A percentile compares a stretch with the other conserved stretches of the same genome.
phyloP scores from a whole-genome alignment of 768 basidiomycete species.

The Ramaria sp. region DNA sequence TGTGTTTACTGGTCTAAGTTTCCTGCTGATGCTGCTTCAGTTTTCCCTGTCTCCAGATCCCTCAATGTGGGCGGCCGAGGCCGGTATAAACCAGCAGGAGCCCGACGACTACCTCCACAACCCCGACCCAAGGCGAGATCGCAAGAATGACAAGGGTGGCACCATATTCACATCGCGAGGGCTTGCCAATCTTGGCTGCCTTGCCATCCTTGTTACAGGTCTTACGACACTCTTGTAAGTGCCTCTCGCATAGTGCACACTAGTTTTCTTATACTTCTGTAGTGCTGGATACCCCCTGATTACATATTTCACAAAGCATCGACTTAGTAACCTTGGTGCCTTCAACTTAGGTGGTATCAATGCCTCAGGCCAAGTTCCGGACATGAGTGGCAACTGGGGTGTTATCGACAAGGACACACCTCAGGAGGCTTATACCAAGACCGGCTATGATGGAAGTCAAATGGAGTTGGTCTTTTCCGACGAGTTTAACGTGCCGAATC shows the following conservation, averaged over 20 bases:
- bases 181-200: constrained; percentile 59
- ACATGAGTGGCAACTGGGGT: constrained; percentile 44
- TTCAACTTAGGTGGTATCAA: constrained; percentile 75
- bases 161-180: constrained; percentile 61
- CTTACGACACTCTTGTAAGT: constrained; percentile 52
- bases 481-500: constrained; percentile 73
- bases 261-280: not conserved
- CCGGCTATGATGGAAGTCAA: constrained; percentile 43
- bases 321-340: constrained; percentile 40
- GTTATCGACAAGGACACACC: constrained; percentile 76
- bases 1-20: not conserved
- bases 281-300: constrained; percentile 53
- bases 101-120: constrained; percentile 66
- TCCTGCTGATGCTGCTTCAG: constrained; percentile 23
- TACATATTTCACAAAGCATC: constrained; percentile 38
- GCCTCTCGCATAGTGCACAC: constrained; percentile 2
- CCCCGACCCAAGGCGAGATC: constrained; percentile 54
- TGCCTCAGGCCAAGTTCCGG: constrained; percentile 53
- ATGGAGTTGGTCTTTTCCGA: constrained; percentile 77
- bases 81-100: constrained; percentile 45
- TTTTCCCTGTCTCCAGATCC: constrained; percentile 70
- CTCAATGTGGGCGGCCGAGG: constrained; percentile 56
- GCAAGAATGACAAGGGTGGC: constrained; percentile 43
- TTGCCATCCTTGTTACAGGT: constrained; percentile 42
- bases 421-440: constrained; percentile 36